Evolutionary conservation across 2,329 filamentous ascomycete genomes (phyloP).

Genomic region (Alternaria sp.): DNA sequence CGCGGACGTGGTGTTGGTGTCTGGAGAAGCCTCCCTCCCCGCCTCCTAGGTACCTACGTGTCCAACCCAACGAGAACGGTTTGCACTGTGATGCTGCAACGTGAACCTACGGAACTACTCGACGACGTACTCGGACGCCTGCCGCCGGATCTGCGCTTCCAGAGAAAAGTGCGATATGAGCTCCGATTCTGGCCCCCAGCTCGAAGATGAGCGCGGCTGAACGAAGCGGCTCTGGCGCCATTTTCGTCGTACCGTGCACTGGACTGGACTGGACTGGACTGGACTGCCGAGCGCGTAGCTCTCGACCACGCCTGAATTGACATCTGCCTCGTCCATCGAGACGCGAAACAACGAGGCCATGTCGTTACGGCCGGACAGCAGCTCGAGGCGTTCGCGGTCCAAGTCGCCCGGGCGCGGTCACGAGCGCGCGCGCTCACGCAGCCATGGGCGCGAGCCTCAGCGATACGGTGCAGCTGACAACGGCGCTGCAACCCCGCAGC

Average conservation of each 20-base stretch:
- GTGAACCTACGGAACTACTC: background rate
- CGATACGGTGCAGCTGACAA: constrained; percentile 41
- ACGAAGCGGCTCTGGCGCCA: constrained; percentile 23
- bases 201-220: constrained; percentile 20
- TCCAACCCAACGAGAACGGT: background rate
- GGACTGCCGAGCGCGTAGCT: constrained; percentile 3
- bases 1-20: constrained; percentile 4
- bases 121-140: constrained; percentile 1
- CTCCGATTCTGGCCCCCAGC: constrained; percentile 25
- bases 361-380: constrained; percentile 55
- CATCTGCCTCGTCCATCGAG: background rate
- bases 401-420: constrained; percentile 53
- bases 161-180: constrained; percentile 1
- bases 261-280: constrained; percentile 3
- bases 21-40: constrained; percentile 8
- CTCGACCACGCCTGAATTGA: constrained; percentile 12
- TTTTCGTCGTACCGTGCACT: constrained; percentile 21
- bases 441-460: constrained; percentile 50
- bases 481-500: constrained; percentile 48
- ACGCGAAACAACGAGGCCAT: constrained; percentile 31
- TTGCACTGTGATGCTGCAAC: constrained; percentile 1
- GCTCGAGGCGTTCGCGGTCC: constrained; percentile 53
- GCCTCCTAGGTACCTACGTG: background rate
- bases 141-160: background rate
- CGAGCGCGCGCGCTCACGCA: constrained; percentile 52